Percentiles rank a stretch among this genome's conserved stretches.
Conservation (phyloP, 352 stramenopile species). For the Globisporangium nagaii region DNA sequence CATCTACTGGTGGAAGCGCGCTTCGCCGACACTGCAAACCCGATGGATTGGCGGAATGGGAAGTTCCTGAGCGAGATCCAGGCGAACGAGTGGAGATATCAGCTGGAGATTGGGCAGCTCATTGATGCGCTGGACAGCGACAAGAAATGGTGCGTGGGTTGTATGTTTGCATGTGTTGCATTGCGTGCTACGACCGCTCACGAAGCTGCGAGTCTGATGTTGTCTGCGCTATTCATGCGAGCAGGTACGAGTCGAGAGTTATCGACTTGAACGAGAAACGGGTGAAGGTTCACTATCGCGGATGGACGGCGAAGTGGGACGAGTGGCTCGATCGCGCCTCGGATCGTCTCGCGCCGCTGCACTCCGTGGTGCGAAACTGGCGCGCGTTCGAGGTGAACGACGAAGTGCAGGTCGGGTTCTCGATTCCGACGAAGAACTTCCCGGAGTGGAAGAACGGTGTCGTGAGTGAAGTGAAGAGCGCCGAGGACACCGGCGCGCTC, state of each 20-base stretch:
- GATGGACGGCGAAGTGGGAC: conserved; percentile 96
- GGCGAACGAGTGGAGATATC: conserved; percentile 52
- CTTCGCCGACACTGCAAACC: conserved; percentile 16
- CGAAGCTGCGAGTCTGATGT: too few relatives aligned
- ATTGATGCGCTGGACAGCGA: conserved; percentile 74
- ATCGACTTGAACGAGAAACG: conserved; percentile 30
- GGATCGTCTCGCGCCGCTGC: conserved; percentile 84
- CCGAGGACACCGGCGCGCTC: conserved; percentile 16
- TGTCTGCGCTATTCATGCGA: neutral
- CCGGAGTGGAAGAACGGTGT: conserved; percentile 57
- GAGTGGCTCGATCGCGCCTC: conserved; percentile 92
- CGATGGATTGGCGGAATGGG: conserved; percentile 37
- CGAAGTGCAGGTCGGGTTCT: conserved; percentile 38
- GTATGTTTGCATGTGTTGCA: too few relatives aligned
- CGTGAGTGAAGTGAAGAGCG: conserved; percentile 27
- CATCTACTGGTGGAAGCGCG: conserved; percentile 55
- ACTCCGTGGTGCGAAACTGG: conserved; percentile 80
- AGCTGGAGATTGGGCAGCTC: conserved; percentile 45
- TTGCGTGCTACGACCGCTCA: too few relatives aligned
- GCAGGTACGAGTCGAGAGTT: conserved; percentile 60
- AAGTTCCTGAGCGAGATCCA: conserved; percentile 66
- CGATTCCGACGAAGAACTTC: conserved; percentile 27
- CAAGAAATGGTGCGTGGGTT: conserved; percentile 64
- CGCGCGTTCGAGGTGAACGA: conserved; percentile 55
- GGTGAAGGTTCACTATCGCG: conserved; percentile 94